Base-by-base conservation (phyloP, 306 rosid genomes). In the Pyrus communis region DNA sequence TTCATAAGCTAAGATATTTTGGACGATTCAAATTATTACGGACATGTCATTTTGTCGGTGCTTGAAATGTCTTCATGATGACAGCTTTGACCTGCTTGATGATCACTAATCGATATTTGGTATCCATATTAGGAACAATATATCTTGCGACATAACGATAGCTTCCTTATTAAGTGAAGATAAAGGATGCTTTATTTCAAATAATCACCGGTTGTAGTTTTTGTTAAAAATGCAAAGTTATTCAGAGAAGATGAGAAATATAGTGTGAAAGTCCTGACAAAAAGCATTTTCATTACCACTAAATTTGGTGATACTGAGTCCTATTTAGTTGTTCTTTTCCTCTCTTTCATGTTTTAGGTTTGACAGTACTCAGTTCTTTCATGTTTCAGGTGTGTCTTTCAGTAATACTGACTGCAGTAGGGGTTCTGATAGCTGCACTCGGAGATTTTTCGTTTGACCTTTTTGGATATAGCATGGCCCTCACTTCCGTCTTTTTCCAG, bases 371-470 rank as follows among this genome's bases (percentile, higher is more conserved):
- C 12, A 13, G 22, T 42, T 75, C 12, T 88, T 70, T 85, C 76
- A 59, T 69, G 78, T 69, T 80, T 86, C 84, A 95, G 99, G 97
- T 95, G 78, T 73, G 85, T 79, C 88, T 91, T 80, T 90, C 99
- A 27, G 97, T 92, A 65, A 15, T 89, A 46, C 58, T 90, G 86
- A 95, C 83, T 77, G 99, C 97, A 71, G 91, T 85, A 43, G 97
- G 97, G 72, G 97, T 95, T 79, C 83, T 92, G 62, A 86, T 95
- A 69, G 99, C 99, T 63, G 96, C 96, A 46, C 87, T 92, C 6
- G 96, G 99, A 74, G 97, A 95, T 84, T 92, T 95, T 81, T 90
- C 99, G 35, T 92, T 95, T 83, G 97, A 92, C 81, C 91, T 91
- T 79, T 61, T 89, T 78, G 99, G 99, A 59, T 95, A 91, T 79